Conservation (phyloP, 495 filamentous ascomycete species). For the Elasticomyces elasticus region DNA sequence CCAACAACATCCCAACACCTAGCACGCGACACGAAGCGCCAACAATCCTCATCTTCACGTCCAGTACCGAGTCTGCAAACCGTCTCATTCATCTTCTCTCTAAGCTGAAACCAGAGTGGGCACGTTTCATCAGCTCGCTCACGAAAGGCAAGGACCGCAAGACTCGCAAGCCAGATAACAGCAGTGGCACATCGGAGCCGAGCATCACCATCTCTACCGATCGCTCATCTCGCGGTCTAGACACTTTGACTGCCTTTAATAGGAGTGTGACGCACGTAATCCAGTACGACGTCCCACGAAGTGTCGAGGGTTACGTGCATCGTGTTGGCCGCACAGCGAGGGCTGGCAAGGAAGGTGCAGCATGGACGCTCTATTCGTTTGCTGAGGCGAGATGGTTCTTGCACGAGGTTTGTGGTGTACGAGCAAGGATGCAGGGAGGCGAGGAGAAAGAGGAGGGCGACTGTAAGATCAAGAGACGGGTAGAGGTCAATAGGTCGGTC, state of each 20-base stretch:
- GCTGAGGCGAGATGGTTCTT: conserved; percentile 80
- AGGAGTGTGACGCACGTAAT: conserved; percentile 62
- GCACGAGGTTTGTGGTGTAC: conserved; percentile 47
- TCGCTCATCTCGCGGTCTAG: conserved; percentile 85
- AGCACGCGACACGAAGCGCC: background rate
- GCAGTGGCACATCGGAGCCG: conserved; percentile 42
- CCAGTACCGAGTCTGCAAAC: conserved; percentile 71
- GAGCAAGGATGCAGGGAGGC: background rate
- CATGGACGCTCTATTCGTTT: conserved; percentile 72
- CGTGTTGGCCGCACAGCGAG: conserved; percentile 85
- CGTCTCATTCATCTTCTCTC: conserved; percentile 70
- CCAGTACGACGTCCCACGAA: conserved; percentile 87
- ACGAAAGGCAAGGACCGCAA: conserved; percentile 42
- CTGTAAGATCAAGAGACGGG: conserved; percentile 37
- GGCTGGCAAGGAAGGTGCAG: conserved; percentile 63
- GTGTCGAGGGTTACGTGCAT: conserved; percentile 76
- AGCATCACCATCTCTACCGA: conserved; percentile 82
- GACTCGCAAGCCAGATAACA: no score
- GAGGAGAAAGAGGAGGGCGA: conserved; percentile 7
- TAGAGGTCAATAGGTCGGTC: conserved; percentile 38
- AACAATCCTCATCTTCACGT: conserved; percentile 71
- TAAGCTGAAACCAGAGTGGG: conserved; percentile 51
- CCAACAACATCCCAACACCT: background rate
- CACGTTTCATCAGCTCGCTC: conserved; percentile 53
- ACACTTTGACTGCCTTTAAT: conserved; percentile 45